A percentile compares a stretch with the other conserved stretches of the same genome.
Evolutionary conservation across 2,329 filamentous ascomycete species (phyloP).

Genomic region (Diaporthe sp.): DNA sequence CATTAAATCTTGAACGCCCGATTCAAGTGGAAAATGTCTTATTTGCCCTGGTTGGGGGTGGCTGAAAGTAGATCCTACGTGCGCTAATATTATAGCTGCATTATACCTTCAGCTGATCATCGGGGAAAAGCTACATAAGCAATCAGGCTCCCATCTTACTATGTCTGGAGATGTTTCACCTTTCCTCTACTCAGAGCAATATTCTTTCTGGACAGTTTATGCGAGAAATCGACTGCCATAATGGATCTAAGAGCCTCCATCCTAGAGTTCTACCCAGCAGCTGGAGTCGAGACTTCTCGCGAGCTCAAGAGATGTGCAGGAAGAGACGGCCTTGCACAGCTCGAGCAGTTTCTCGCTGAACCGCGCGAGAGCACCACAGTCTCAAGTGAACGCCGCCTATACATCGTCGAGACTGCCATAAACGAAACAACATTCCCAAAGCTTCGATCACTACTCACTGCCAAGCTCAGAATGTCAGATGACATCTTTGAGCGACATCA

Average conservation of each 20-base stretch:
- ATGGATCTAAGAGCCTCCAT: background rate
- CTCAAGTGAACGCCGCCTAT: background rate
- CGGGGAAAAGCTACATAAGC: background rate
- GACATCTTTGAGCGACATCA: constrained; percentile 27
- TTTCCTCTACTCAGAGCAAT: no score
- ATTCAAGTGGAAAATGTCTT: no score
- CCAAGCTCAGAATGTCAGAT: background rate
- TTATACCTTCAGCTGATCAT: constrained; percentile 14
- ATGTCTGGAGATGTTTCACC: background rate
- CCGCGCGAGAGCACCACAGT: background rate
- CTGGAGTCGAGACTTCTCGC: background rate
- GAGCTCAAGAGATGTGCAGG: background rate
- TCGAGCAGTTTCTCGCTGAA: background rate
- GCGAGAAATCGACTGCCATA: background rate
- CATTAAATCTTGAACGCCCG: no score
- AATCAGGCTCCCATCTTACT: background rate
- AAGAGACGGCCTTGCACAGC: background rate
- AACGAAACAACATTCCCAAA: background rate
- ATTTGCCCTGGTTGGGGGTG: background rate
- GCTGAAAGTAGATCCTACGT: constrained; percentile 21
- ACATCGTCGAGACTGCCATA: constrained; percentile 4
- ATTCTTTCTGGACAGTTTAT: no score
- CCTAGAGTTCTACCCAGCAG: background rate
- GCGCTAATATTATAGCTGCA: constrained; percentile 2
- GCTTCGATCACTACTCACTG: background rate